Percentiles rank a stretch among this genome's conserved stretches.
Evolutionary conservation across 306 rosid genomes (phyloP).

Genomic region (Benincasa hispida): DNA sequence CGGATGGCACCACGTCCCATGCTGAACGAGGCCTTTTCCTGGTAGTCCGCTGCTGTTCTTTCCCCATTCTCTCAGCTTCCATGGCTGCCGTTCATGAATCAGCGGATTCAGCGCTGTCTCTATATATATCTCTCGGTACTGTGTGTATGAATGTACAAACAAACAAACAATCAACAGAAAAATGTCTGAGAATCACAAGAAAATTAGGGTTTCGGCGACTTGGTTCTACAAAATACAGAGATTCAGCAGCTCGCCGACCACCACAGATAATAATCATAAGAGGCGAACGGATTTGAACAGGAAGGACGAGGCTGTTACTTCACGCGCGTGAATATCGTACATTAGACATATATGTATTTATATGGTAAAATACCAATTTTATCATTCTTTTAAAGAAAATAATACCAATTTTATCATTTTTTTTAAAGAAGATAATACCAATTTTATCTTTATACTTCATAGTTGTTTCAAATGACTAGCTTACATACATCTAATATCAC

Average conservation of each 20-base stretch:
- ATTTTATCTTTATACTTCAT: no score
- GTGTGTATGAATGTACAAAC: neutral
- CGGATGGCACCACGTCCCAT: conserved; percentile 65
- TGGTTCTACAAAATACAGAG: neutral
- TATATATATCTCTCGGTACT: neutral
- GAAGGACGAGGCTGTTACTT: neutral
- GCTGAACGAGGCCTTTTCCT: conserved; percentile 72
- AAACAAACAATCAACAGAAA: conserved; percentile 16
- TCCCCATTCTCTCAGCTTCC: conserved; percentile 38
- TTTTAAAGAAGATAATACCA: no score
- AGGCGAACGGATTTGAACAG: neutral
- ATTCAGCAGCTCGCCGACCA: neutral
- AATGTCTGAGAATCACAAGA: neutral
- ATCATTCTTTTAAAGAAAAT: no score
- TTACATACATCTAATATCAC: no score
- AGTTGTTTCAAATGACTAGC: no score
- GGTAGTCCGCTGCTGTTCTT: conserved; percentile 33
- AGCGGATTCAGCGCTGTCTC: neutral
- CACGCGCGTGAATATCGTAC: neutral
- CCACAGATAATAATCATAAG: neutral
- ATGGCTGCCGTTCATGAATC: conserved; percentile 22
- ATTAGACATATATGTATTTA: neutral
- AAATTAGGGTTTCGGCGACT: conserved; percentile 12
- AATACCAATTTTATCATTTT: no score
- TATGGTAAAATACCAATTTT: no score